A percentile compares a stretch with the other conserved stretches of the same genome.
phyloP scores from a whole-genome alignment of 164 flowering plant species.

The Amborella trichopoda region DNA sequence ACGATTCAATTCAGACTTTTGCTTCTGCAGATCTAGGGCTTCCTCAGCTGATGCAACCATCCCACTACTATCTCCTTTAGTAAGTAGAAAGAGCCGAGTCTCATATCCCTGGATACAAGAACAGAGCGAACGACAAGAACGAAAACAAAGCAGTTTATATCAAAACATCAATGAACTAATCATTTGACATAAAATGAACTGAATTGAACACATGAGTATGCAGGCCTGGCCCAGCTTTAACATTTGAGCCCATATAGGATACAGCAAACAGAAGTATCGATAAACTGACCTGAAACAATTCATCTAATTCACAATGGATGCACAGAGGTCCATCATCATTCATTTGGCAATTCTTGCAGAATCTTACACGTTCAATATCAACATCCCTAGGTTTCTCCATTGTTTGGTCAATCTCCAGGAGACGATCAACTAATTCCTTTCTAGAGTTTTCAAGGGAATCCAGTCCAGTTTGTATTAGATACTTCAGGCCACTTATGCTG shows the following conservation, averaged over 20 bases:
- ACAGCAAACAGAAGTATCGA: neutral
- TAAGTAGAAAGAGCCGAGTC: constrained; percentile 72
- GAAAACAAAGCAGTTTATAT: neutral
- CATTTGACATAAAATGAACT: neutral
- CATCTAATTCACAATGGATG: constrained; percentile 74
- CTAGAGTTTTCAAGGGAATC: constrained; percentile 68
- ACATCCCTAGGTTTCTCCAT: constrained; percentile 81
- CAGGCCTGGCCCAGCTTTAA: too few species aligned
- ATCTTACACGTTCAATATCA: constrained; percentile 65
- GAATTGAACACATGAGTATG: too few species aligned
- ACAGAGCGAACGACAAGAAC: neutral
- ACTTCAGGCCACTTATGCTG: constrained; percentile 52
- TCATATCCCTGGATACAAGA: constrained; percentile 46
- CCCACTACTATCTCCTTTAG: constrained; percentile 42
- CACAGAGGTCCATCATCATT: constrained; percentile 58
- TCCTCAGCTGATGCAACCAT: constrained; percentile 61
- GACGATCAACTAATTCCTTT: constrained; percentile 42
- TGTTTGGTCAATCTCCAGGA: constrained; percentile 65
- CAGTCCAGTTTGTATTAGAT: constrained; percentile 59
- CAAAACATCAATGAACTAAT: neutral
- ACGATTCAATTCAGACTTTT: constrained; percentile 49
- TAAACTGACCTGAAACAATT: constrained; percentile 59
- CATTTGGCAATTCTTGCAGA: constrained; percentile 54
- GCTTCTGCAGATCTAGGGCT: constrained; percentile 64
- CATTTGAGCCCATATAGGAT: too few species aligned